Evolutionary conservation across 1,284 basidiomycete species (phyloP).

Genomic region (Coriolopsis trogii): DNA sequence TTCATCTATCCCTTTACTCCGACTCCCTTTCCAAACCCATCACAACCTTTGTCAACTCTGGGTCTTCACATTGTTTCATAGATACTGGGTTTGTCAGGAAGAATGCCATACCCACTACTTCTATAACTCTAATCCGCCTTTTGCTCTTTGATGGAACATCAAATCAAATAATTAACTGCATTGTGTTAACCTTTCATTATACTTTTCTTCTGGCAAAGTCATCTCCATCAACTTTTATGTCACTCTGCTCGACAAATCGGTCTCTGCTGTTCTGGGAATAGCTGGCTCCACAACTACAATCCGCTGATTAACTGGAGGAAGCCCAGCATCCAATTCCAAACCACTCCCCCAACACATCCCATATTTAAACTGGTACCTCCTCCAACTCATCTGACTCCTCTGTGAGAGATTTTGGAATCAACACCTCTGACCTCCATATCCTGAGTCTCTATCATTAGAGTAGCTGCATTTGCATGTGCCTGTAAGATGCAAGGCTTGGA

Average conservation of each 20-base stretch:
- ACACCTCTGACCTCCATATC: neutral
- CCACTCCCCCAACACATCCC: neutral
- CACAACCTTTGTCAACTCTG: constrained; percentile 4
- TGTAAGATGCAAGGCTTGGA: constrained; percentile 6
- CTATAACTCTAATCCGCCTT: neutral
- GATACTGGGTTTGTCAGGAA: constrained; percentile 1
- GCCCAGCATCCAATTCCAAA: constrained; percentile 1
- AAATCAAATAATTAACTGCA: constrained; percentile 2
- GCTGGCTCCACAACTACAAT: constrained; percentile 1
- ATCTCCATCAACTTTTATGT: constrained; percentile 6
- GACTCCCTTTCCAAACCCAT: neutral
- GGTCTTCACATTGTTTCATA: constrained; percentile 12
- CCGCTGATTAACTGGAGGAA: constrained; percentile 4
- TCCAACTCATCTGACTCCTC: neutral
- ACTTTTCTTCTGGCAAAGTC: constrained; percentile 3
- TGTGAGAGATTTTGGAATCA: neutral
- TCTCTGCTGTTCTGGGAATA: constrained; percentile 2
- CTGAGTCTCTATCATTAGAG: constrained; percentile 11
- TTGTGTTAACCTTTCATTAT: neutral
- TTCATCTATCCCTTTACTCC: neutral
- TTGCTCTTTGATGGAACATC: constrained; percentile 5
- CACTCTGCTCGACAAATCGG: constrained; percentile 10
- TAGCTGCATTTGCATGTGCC: constrained; percentile 10
- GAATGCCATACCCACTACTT: neutral
- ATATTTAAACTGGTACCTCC: neutral